Evolutionary conservation across 2,329 filamentous ascomycete species (phyloP), one percentile per base, ranked within the genome.

Genomic region (Nannizzia gypsea): DNA sequence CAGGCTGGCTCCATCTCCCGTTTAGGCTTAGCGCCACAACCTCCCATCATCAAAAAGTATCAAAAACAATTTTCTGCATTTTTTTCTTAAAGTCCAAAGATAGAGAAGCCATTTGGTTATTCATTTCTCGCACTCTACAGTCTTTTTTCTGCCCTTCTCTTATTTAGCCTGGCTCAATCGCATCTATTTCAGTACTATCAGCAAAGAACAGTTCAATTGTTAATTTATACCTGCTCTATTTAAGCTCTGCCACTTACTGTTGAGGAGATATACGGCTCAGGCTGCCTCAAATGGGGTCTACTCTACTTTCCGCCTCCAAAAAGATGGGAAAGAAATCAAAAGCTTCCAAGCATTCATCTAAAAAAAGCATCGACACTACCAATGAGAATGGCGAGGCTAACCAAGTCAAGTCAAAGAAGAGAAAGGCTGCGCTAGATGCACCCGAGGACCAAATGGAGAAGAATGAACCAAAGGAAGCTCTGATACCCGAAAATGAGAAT

Each of bases 401-500:
- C 6, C 24, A 52, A 24, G 11, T 15, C 13, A n/a, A 20, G 48
- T 28, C 48, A 52, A 52, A 52, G 48, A 52, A 52, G 26, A 22
- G 48, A 31, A 52, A 52, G 6, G 24, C 48, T 8, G 38, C 38
- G 6, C 38, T 15, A 2, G 24, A 52, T 3, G 48, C 28, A n/a
- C 22, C 11, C 1, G 22, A 52, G 26, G 26, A 13, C 24, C 48
- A 52, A 8, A 20, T 22, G 15, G 48, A 28, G 15, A 20, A 52
- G 1, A 24, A 56, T 20, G 54, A 24, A 4, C 31, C 28, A 20
- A 38, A 40, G 42, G 56, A 52, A 1, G 3, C 26, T 52, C 13
- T n/a, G 13, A 52, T 28, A 31, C 26, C 48, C 26, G 62, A 59
- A 56, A 48, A 42, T 55, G 63, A 58, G 59, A 65, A 64, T 64